A percentile compares a stretch with the other conserved stretches of the same genome.
phyloP scores from a whole-genome alignment of 2,329 filamentous ascomycete genomes.

The Pseudocercospora macadamiae region DNA sequence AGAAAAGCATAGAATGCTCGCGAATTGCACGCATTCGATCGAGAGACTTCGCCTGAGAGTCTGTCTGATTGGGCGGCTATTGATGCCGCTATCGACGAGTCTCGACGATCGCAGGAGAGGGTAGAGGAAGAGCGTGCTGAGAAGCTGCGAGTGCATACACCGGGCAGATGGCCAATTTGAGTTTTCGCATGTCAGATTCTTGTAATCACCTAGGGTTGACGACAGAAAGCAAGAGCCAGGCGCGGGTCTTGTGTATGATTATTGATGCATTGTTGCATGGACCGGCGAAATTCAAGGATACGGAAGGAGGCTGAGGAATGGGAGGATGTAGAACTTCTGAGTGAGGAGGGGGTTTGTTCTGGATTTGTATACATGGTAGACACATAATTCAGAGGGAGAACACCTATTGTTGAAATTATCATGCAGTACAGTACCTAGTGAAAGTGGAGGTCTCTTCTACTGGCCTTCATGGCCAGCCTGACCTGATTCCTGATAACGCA shows the following conservation, averaged over 20 bases:
- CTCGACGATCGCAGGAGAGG: not conserved
- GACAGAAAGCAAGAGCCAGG: slow-evolving; percentile 9
- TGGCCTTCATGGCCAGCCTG: no score
- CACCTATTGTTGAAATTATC: not conserved
- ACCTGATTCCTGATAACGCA: no score
- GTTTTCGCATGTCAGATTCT: not conserved
- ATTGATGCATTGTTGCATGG: slow-evolving; percentile 6
- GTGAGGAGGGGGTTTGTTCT: no score
- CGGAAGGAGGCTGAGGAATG: not conserved
- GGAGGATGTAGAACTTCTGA: not conserved
- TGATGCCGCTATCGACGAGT: slow-evolving; percentile 4
- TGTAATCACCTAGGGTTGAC: slow-evolving; percentile 11
- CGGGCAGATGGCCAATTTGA: slow-evolving; percentile 2
- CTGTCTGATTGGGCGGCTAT: slow-evolving; percentile 3
- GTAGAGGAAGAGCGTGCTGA: slow-evolving; percentile 7
- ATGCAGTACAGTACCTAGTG: no score
- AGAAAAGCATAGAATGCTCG: slow-evolving; percentile 64
- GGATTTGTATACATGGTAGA: not conserved
- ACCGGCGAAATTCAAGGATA: slow-evolving; percentile 2
- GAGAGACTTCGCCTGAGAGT: slow-evolving; percentile 18
- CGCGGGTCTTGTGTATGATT: slow-evolving; percentile 5
- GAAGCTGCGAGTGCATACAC: slow-evolving; percentile 1
- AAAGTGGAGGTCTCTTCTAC: no score
- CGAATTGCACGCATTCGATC: slow-evolving; percentile 25
- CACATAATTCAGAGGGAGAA: not conserved